Conservation (phyloP, 306 rosid species). For the cucumber (Cucumis sativus) region DNA sequence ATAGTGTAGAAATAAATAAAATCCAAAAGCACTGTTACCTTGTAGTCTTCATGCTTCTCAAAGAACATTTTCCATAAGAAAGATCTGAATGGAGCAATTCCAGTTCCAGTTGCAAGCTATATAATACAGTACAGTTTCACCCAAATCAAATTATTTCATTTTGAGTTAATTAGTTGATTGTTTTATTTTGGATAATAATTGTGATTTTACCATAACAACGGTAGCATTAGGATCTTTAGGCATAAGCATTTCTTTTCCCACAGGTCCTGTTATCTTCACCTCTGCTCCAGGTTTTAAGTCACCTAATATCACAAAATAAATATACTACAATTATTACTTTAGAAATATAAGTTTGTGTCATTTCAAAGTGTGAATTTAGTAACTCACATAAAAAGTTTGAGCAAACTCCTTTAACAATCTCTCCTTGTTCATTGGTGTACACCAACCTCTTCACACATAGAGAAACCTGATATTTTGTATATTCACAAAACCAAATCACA, state of each 20-base stretch:
- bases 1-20: not conserved
- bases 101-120: conserved; percentile 96
- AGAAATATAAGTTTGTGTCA: too few species aligned
- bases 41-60: conserved; percentile 86
- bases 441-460: conserved; percentile 89
- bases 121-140: not conserved
- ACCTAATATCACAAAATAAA: conserved; percentile 32
- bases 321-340: not conserved
- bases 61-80: conserved; percentile 96
- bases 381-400: conserved; percentile 84
- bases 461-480: conserved; percentile 55
- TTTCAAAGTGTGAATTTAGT: too few species aligned
- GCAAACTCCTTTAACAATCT: conserved; percentile 88
- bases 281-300: conserved; percentile 87
- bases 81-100: conserved; percentile 91
- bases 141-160: not conserved
- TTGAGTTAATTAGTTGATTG: not conserved
- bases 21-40: conserved; percentile 22
- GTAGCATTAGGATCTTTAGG: conserved; percentile 96
- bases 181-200: not conserved
- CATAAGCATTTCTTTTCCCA: conserved; percentile 98
- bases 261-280: conserved; percentile 78
- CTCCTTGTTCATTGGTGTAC: conserved; percentile 84
- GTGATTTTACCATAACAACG: conserved; percentile 54
- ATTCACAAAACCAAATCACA: not conserved